Percentiles rank a stretch among this genome's conserved stretches.
Conservation (phyloP, 139 green algal genomes). For the Closterium sp. region DNA sequence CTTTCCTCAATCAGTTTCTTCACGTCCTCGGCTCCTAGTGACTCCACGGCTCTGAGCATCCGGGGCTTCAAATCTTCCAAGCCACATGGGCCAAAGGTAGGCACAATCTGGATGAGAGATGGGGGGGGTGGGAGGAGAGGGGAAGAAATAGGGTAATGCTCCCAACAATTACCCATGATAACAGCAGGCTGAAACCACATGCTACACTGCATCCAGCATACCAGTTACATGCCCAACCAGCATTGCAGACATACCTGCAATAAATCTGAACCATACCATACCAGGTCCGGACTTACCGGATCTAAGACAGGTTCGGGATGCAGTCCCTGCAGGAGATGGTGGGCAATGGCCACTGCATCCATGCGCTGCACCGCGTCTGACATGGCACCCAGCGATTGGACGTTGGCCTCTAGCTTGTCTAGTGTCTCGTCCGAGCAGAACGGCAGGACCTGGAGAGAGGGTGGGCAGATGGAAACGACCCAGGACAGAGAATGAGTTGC, state of each 20-base stretch:
- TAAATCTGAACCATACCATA: background rate
- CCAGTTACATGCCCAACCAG: background rate
- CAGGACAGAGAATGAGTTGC: too few relatives aligned
- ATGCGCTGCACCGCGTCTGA: conserved; percentile 23
- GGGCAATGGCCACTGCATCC: background rate
- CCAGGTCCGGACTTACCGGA: background rate
- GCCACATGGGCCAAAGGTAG: background rate
- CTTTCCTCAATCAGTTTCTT: background rate
- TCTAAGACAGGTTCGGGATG: background rate
- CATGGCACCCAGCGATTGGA: conserved; percentile 25
- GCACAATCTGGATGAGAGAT: background rate
- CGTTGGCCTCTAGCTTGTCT: conserved; percentile 37
- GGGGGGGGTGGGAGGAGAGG: too few relatives aligned
- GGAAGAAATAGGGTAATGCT: too few relatives aligned
- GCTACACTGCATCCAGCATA: background rate
- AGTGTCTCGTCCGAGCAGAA: conserved; percentile 51
- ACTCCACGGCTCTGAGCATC: background rate
- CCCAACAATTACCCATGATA: too few relatives aligned
- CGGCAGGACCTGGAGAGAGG: conserved; percentile 35
- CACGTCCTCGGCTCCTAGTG: background rate
- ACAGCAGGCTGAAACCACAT: background rate
- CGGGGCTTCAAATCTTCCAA: background rate
- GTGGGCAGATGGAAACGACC: background rate
- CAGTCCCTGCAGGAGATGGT: background rate
- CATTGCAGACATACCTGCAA: background rate